Conservation (phyloP, 768 basidiomycete species). For the Amanita pallidorosea region DNA sequence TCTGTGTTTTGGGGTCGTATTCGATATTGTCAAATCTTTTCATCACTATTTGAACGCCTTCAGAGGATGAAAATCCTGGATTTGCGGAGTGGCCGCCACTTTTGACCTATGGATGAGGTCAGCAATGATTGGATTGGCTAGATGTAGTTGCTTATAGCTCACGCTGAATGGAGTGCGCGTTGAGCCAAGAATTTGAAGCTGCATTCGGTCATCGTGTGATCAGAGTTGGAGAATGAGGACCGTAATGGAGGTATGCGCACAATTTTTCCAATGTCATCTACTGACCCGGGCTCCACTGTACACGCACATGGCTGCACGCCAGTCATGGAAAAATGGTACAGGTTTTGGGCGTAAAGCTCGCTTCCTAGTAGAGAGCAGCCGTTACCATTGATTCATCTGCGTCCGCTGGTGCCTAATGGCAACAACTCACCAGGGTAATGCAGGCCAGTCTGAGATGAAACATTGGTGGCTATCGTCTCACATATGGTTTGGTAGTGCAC, state of each 20-base stretch:
- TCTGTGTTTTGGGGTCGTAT: constrained; percentile 20
- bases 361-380: not conserved
- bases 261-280: not conserved
- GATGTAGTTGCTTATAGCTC: not conserved
- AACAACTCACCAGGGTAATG: too few species aligned
- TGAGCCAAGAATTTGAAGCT: not conserved
- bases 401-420: too few species aligned
- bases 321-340: not conserved
- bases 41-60: constrained; percentile 39
- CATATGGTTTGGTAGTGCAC: too few species aligned
- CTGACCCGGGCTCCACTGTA: not conserved
- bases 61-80: constrained; percentile 37
- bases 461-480: too few species aligned
- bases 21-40: constrained; percentile 22
- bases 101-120: constrained; percentile 25
- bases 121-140: too few species aligned
- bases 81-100: constrained; percentile 37
- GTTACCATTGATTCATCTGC: too few species aligned
- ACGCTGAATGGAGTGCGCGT: not conserved
- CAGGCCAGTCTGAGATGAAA: too few species aligned
- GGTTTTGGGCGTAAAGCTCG: not conserved
- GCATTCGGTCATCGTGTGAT: too few species aligned
- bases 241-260: constrained; percentile 9
- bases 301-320: not conserved
- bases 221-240: too few species aligned